Conservation (phyloP, 306 rosid species). For the Acacia crassicarpa region DNA sequence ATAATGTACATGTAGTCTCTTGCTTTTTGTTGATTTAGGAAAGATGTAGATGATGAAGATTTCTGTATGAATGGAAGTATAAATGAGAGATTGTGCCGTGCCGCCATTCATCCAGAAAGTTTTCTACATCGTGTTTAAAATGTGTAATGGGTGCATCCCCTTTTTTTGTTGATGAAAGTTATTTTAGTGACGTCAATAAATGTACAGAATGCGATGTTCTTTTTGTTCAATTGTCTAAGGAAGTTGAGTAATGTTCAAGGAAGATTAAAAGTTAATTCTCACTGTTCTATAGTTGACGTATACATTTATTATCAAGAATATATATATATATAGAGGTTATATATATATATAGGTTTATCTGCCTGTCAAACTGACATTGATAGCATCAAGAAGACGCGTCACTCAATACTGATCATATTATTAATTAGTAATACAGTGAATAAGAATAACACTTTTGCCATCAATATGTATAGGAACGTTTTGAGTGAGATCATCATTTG, state of each 20-base stretch:
- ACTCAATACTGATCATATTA: not conserved
- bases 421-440: not conserved
- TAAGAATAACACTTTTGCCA: not conserved
- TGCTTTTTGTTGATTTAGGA: not conserved
- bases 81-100: not conserved
- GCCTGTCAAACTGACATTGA: not conserved
- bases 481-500: not conserved
- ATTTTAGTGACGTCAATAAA: not conserved
- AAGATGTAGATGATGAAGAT: not conserved
- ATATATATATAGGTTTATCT: not conserved
- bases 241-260: not conserved
- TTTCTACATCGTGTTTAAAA: not conserved
- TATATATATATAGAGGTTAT: too few species aligned
- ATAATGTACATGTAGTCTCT: not conserved
- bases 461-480: not conserved
- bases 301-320: too few species aligned
- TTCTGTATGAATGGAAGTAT: not conserved
- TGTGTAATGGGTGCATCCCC: not conserved
- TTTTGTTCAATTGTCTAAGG: not conserved
- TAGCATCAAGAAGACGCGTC: not conserved
- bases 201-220: not conserved
- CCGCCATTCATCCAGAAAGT: not conserved
- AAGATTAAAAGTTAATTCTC: not conserved
- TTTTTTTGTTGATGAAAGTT: not conserved
- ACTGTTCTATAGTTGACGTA: not conserved